Base-by-base conservation (phyloP, 345 rosid species). In the Rhodamnia argentea region DNA sequence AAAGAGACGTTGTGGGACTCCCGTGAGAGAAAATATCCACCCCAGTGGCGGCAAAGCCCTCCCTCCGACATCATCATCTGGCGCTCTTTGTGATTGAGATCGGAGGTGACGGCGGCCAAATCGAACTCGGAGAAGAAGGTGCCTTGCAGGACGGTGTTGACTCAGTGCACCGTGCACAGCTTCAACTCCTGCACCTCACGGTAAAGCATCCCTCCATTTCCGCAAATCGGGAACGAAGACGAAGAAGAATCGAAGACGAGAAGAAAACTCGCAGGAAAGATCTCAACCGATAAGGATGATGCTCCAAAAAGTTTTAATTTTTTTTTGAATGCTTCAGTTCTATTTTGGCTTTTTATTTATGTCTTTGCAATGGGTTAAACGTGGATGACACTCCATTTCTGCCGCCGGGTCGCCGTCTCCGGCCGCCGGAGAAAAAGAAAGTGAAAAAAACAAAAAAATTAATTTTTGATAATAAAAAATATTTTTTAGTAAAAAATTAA, bases 81-180 rank as follows among this genome's bases (percentile, higher is more conserved):
- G 50, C 98, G 95, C 90, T 95, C 98, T 86, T 85, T 92, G 78
- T 87, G 84, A 78, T 96, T 98, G 14, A 96, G 98, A 94, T 96
- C 97, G 84, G 98, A 88, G 1, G 98, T 98, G 50, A 96, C 89
- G 42, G 98, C 98, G 76, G 98, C 99, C 89, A 96, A 92, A 93
- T 95, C 97, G 82, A 95, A 87, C 89, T 97, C 98, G 54, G 98
- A 95, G 91, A 95, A 97, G 92, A 97, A 96, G 5, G 99, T 97
- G 14, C 99, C 99, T 98, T 97, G 85, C 87, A 96, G 89, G 74
- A 92, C 97, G 58, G 98, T 93, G 94, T 97, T 97, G 85, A 97
- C 97, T 92, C 99, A 97, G 93, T 97, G 98, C 26, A 97, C 98
- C n/a, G 98, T 98, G 92, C 99, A 95, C 4, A 97, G 95, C 93